Percentiles rank a stretch among this genome's conserved stretches.
Evolutionary conservation across 192 early-diverging fungal species (phyloP).

Genomic region (Haplosporangium gracile): DNA sequence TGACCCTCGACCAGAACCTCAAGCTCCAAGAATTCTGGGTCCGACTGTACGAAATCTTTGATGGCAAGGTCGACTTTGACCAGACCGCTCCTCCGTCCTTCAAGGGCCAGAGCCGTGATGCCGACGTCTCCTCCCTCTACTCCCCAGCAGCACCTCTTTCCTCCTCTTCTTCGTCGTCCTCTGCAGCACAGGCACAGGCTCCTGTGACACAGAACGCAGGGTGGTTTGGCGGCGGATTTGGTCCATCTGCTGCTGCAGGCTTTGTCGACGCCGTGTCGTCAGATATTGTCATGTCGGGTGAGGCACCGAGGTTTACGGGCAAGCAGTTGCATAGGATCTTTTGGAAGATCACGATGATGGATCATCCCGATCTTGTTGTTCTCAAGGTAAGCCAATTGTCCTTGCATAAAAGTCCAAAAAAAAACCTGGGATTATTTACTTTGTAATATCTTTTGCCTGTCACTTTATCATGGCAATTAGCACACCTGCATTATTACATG

Average conservation of each 20-base stretch:
- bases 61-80: constrained; percentile 20
- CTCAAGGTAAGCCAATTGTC: neutral
- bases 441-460: neutral
- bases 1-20: constrained; percentile 13
- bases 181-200: neutral
- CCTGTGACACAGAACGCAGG: neutral
- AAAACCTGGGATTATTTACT: neutral
- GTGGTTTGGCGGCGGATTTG: constrained; percentile 6
- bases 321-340: neutral
- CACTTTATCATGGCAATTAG: neutral
- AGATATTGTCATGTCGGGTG: neutral
- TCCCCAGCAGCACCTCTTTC: neutral
- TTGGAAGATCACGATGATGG: constrained; percentile 23
- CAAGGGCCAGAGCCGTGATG: constrained; percentile 9
- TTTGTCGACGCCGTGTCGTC: neutral
- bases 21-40: constrained; percentile 14
- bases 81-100: constrained; percentile 15
- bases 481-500: too few species aligned
- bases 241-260: neutral
- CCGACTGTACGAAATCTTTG: constrained; percentile 36
- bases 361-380: constrained; percentile 18
- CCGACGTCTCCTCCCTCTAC: neutral
- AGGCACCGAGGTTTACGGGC: constrained; percentile 6
- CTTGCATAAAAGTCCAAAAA: neutral
- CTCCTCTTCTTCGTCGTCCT: neutral